Base-by-base conservation (phyloP, 805 yeast genomes). In the Tetrapisispora arboricola region DNA sequence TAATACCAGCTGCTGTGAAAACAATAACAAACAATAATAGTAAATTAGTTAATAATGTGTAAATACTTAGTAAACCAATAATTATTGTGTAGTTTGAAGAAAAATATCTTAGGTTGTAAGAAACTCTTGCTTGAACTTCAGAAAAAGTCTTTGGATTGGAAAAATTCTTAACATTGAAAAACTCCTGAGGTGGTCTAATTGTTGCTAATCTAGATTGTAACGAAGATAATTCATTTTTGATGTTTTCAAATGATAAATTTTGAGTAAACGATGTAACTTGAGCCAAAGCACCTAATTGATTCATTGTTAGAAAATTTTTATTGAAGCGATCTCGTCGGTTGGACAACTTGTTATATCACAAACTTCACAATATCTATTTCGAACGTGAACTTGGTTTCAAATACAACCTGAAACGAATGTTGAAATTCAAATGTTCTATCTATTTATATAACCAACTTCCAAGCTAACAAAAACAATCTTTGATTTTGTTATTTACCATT, bases 101-200 rank as follows among this genome's bases (percentile, higher is more conserved):
- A 66, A 78, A 92, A 66, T 90, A 83, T 35, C 84, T 78, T 61
- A 92, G 67, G 65, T 92, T 92, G 71, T 76, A 92, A 34, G 81
- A 66, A 32, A 90, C 85, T 62, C 99, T 78, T 51, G 84, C 76
- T 66, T 92, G 98, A 38, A 84, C 69, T 50, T 92, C 98, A 37
- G 82, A 78, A 61, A 87, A 82, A 63, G 86, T 87, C 41, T 75
- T 78, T 17, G 99, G 99, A 61, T 86, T 87, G 28, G 95, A 83
- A 46, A 92, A 63, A 60, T 95, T 80, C 63, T 87, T 83, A 57
- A 84, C 65, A 60, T 92, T 96, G 57, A 92, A 85, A 60, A 92
- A 92, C 61, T 92, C 98, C 63, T 82, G 92, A 32, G 94, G 88
- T 28, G 96, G 85, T 57, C 84, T 80, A 46, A 92, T 63, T 53